A percentile compares a stretch with the other conserved stretches of the same genome.
Conservation (phyloP, 129 eudicot species). For the Daucus carota region DH1_v3.0 NC_030385.2:30892001-30892500, state of each 20-base stretch:
- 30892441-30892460: neutral
- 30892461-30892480: neutral
- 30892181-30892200: neutral
- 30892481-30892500: neutral
- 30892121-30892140: constrained; percentile 82
- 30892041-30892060: constrained; percentile 95
- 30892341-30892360: constrained; percentile 90
- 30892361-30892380: constrained; percentile 90
- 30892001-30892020: constrained; percentile 99
- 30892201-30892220: neutral
- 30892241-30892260: constrained; percentile 33
- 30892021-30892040: constrained; percentile 93
- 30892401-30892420: constrained; percentile 53
- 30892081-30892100: constrained; percentile 87
- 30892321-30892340: constrained; percentile 95
- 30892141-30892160: constrained; percentile 74
- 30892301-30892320: constrained; percentile 96
- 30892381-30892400: constrained; percentile 78
- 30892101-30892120: constrained; percentile 93
- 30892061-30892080: constrained; percentile 95
- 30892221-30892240: neutral
- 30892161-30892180: neutral
- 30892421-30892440: constrained; percentile 72
- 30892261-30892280: constrained; percentile 51
- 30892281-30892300: constrained; percentile 46